Percentiles rank a stretch among this genome's conserved stretches.
Conservation (phyloP, 1,284 basidiomycete species). For the Ceratobasidium papillatum region DNA sequence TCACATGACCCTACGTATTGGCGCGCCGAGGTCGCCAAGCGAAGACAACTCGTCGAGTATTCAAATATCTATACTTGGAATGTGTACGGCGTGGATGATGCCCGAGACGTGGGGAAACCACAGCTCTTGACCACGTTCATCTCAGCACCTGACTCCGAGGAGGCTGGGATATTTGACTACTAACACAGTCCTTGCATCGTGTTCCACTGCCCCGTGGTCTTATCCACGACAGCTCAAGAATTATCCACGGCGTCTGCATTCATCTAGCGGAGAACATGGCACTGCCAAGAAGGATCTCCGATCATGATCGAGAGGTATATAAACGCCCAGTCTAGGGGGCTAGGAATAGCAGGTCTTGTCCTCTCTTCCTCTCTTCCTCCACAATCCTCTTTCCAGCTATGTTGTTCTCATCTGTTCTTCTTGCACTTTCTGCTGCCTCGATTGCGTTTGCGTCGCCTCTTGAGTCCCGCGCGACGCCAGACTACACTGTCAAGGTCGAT, state of each 20-base stretch:
- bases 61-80: no score
- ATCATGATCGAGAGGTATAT: constrained; percentile 5
- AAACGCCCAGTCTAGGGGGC: background rate
- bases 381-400: background rate
- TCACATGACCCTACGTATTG: no score
- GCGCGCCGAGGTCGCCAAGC: no score
- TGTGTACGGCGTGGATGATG: background rate
- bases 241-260: background rate
- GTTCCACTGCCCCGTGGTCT: background rate
- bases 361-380: background rate
- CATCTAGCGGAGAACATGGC: constrained; percentile 1
- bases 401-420: constrained; percentile 20
- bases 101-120: background rate
- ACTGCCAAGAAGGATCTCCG: constrained; percentile 1
- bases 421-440: constrained; percentile 17
- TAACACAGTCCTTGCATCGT: background rate
- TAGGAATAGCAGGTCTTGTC: constrained; percentile 13
- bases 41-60: no score
- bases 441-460: constrained; percentile 21
- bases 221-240: background rate
- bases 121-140: background rate
- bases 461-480: constrained; percentile 8
- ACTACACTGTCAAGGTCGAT: constrained; percentile 16
- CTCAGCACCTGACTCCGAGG: constrained; percentile 8
- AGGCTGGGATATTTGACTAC: background rate